Conservation (phyloP, 108 stramenopile species). For the Cyclotella sp. region DNA sequence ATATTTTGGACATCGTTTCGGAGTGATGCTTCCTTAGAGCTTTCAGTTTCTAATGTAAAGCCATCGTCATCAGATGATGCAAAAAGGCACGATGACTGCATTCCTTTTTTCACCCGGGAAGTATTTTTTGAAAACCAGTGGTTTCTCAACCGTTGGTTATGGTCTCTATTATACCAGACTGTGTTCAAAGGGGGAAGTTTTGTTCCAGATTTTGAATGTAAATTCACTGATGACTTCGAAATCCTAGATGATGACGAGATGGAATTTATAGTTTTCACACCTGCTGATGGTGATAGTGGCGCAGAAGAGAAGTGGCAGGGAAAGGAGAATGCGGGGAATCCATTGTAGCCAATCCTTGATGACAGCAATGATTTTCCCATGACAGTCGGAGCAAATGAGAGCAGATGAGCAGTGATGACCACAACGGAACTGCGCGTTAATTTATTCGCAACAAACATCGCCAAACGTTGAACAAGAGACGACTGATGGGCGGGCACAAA, state of each 20-base stretch:
- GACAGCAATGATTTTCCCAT: background rate
- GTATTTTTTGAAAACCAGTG: background rate
- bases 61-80: background rate
- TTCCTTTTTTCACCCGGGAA: background rate
- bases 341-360: background rate
- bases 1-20: slow-evolving; percentile 55
- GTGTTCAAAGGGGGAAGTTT: background rate
- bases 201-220: too few species aligned
- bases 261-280: background rate
- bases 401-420: slow-evolving; percentile 3
- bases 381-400: background rate
- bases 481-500: too few species aligned
- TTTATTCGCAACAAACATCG: background rate
- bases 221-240: too few species aligned
- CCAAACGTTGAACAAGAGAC: too few species aligned
- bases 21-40: slow-evolving; percentile 8
- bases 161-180: background rate
- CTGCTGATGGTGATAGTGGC: background rate
- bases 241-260: background rate
- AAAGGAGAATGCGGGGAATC: background rate
- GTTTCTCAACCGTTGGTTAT: background rate
- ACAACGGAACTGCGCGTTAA: background rate
- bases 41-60: background rate
- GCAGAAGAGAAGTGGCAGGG: background rate
- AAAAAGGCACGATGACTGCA: background rate